These are phyloP conservation scores for Eleusine coracana DNA, from an alignment of 176 grass and related monocot genomes.

Conservation along the genomic window DNA sequence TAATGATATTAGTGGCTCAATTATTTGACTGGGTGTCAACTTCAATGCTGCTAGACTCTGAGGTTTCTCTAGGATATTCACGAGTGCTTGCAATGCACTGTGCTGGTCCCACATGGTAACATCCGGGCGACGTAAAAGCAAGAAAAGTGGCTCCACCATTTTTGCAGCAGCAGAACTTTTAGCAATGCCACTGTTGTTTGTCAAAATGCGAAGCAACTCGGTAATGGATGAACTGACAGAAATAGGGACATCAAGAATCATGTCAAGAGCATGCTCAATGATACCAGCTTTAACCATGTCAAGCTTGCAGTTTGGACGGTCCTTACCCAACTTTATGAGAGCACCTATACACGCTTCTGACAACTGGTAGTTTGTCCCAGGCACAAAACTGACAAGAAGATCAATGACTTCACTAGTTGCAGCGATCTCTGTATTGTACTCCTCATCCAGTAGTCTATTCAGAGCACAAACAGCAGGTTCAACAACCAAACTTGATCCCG, in stretches of 20 bases:
- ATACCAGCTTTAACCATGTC: conserved; percentile 98
- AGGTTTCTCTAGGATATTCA: conserved; percentile 97
- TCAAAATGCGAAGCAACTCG: conserved; percentile 94
- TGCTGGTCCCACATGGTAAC: conserved; percentile 93
- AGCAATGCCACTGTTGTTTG: conserved; percentile 95
- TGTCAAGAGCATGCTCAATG: conserved; percentile 86
- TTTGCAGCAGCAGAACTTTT: conserved; percentile 86
- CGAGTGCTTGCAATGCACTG: conserved; percentile 88
- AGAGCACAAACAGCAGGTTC: conserved; percentile 81
- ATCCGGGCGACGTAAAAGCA: conserved; percentile 76
- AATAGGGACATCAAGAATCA: conserved; percentile 94
- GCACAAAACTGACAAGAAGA: conserved; percentile 87
- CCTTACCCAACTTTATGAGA: conserved; percentile 95
- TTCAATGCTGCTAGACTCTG: conserved; percentile 80
- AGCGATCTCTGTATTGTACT: conserved; percentile 82
- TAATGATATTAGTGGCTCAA: conserved; percentile 92
- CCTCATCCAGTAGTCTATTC: conserved; percentile 81
- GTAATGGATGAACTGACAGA: conserved; percentile 80
- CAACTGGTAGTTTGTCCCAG: conserved; percentile 72
- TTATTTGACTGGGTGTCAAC: conserved; percentile 87
- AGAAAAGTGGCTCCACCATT: conserved; percentile 98
- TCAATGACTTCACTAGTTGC: conserved; percentile 75
- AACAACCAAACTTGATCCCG: conserved; percentile 61
- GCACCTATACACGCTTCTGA: conserved; percentile 75
- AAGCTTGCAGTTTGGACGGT: conserved; percentile 89